Percentiles rank a stretch among this genome's conserved stretches.
phyloP scores from a whole-genome alignment of 108 stramenopile species.

The Schizochytrium sp. region DNA sequence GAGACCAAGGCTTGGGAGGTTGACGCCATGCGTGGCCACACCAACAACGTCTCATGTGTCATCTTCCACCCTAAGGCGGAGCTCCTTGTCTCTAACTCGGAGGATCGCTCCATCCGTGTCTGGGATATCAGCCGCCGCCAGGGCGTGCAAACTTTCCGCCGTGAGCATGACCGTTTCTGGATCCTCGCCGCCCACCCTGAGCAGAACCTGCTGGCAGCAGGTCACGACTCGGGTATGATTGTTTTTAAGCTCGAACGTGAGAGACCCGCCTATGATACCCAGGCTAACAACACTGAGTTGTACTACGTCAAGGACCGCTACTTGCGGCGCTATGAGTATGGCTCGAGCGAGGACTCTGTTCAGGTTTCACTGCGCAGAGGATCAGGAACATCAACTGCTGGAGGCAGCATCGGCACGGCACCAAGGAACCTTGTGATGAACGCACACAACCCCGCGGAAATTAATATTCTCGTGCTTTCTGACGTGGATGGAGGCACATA shows the following conservation, averaged over 20 bases:
- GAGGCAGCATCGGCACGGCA: constrained; percentile 89
- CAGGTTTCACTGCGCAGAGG: constrained; percentile 89
- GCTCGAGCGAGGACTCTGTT: constrained; percentile 87
- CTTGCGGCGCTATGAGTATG: constrained; percentile 91
- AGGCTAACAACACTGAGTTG: constrained; percentile 80
- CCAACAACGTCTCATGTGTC: constrained; percentile 98
- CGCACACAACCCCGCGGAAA: constrained; percentile 90
- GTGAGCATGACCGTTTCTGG: constrained; percentile 98
- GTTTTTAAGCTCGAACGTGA: constrained; percentile 99
- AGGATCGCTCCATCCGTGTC: constrained; percentile 97
- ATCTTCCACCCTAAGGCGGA: constrained; percentile 98
- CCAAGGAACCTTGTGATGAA: constrained; percentile 94
- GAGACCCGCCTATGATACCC: constrained; percentile 87
- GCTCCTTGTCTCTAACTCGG: constrained; percentile 95
- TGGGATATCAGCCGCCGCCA: constrained; percentile 98
- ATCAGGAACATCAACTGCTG: constrained; percentile 83
- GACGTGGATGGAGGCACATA: constrained; percentile 93
- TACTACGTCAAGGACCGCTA: constrained; percentile 96
- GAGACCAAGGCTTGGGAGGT: constrained; percentile 99
- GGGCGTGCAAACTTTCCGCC: constrained; percentile 97
- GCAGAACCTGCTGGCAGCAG: constrained; percentile 97
- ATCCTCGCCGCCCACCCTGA: constrained; percentile 90
- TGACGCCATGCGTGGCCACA: constrained; percentile 97
- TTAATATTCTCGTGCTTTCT: constrained; percentile 88
- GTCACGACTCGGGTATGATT: constrained; percentile 98